Base-by-base conservation (phyloP, 352 stramenopile species). In the Phytophthora syringae region DNA sequence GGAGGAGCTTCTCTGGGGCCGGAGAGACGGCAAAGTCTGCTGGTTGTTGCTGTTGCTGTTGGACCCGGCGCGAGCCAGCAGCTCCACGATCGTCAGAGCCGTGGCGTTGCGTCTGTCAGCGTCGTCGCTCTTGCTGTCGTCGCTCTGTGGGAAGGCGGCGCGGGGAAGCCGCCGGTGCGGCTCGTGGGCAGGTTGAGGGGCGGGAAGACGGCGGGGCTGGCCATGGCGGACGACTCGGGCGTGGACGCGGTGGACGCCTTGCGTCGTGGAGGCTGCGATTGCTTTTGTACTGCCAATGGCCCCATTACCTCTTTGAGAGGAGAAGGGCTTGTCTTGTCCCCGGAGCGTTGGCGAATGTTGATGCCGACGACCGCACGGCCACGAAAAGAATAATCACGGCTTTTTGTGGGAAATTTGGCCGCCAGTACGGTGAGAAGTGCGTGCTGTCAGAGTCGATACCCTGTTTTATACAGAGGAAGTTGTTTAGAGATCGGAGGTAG, bases 11-110 rank as follows among this genome's bases (percentile, higher is more conserved):
- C 32, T 47, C 39, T 63, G 70, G 25, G 51, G 65, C 11, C 68
- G 70, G 13, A 77, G 32, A 25, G 72, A 65, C 36, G 72, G 64
- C 32, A 76, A 57, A 32, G 27, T 10, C n/a, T 57, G 59, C 50
- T 70, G 62, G 34, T 52, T 54, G 40, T 21, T 37, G 5, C 32
- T 66, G 54, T 10, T 67, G 28, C 40, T 24, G 25, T 43, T 37
- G 34, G 37, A 39, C 1, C 65, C 59, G 0, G 62, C 52, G 39
- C 61, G 53, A 2, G 73, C 73, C 18, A 81, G 52, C 28, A 81
- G 48, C 52, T 81, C 66, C 2, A 81, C 70, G 52, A 81, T 81
- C 18, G 73, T 78, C 9, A 76, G 69, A 21, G 73, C 73, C n/a
- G 73, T 78, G 28, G 59, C 65, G 47, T 77, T 77, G 44, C 70